Base-by-base conservation (phyloP, 2,329 filamentous ascomycete species). In the Huntiella abstrusa region DNA sequence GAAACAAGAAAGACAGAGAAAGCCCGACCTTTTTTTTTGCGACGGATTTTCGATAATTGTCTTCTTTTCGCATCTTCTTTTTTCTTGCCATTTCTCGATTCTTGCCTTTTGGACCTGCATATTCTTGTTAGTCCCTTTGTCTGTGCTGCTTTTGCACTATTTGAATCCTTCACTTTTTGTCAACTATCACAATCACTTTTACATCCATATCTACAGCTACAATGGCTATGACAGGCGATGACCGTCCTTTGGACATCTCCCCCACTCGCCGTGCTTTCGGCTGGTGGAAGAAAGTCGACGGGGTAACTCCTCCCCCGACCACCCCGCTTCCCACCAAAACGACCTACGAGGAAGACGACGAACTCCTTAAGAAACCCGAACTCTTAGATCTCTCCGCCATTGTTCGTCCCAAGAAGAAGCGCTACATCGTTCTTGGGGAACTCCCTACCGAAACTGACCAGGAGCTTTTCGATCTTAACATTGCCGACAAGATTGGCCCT, bases 391-490 rank as follows among this genome's bases (percentile, higher is more conserved):
- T 70, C 56, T 62, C 67, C 4, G 60, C 65, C 39, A 53, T 16
- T 52, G 52, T 7, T 53, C 41, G 32, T 11, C 28, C 38, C 5
- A 34, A 36, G 6, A 16, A 35, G 35, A 35, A 41, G 15, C 41
- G 40, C 33, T 38, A 34, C 15, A n/a, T 46, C 10, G 40, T 44
- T 22, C 22, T 41, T 5, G 40, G 40, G 8, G 38, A 44, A 17
- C 43, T 46, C 6, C 37, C 43, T 13, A 35, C 37, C 28, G 33
- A 56, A 54, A 11, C 59, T 56, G 60, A 69, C 46, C 73, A 77
- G 50, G 70, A 75, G 49, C 63, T 77, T 4, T 65, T 68, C 53
- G 65, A 64, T 43, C 60, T 79, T 42, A 65, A 77, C 54, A 64
- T 79, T 35, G 66, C 71, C 32, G 56, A 66, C 1, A 67, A 68